Evolutionary conservation across 1,284 basidiomycete genomes (phyloP), one percentile per base, ranked within the genome.

Genomic region (Pseudozyma thailandica): DNA sequence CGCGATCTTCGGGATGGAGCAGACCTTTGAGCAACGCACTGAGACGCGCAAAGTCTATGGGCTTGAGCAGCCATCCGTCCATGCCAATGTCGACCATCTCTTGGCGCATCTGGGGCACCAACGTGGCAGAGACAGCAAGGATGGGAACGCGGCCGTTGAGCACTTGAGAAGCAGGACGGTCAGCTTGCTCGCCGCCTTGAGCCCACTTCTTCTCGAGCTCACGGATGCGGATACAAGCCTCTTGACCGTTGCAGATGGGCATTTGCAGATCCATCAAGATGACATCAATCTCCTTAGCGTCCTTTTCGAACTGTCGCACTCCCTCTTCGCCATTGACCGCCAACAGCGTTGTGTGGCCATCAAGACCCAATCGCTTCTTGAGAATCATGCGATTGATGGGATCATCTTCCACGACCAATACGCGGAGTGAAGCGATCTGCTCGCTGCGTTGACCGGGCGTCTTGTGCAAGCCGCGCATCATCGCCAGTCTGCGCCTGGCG

Each of bases 181-280:
- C 70, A 2, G 61, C 59, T 21, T 69, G 47, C 52, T 69, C 33
- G 30, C 63, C 55, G 9, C 20, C 25, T 15, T 46, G 31, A 13
- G 37, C 49, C 50, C 70, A 62, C 28, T 60, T 50, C 25, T 47
- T 35, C 35, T 79, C 77, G 12, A 72, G 45, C 41, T 54, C 50
- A n/a, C 77, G 70, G 42, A 92, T 92, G 43, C 87, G 86, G 59
- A 87, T 85, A 0, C 91, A 90, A 0, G 91, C 88, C 57, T 90
- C 88, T 68, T 89, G 89, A 1, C 92, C 92, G 75, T 92, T 88
- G 59, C 92, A 86, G 56, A 93, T 89, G 0, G 91, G 91, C 91
- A 92, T 93, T 79, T 92, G 90, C 30, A 93, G 89, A 81, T 93
- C 91, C 92, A 93, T 93, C 52, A 94, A 85, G 18, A 93, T 86